These are phyloP conservation scores for Tuber microsphaerosporum DNA, from an alignment of 495 filamentous ascomycete species.

Conservation along the genomic window DNA sequence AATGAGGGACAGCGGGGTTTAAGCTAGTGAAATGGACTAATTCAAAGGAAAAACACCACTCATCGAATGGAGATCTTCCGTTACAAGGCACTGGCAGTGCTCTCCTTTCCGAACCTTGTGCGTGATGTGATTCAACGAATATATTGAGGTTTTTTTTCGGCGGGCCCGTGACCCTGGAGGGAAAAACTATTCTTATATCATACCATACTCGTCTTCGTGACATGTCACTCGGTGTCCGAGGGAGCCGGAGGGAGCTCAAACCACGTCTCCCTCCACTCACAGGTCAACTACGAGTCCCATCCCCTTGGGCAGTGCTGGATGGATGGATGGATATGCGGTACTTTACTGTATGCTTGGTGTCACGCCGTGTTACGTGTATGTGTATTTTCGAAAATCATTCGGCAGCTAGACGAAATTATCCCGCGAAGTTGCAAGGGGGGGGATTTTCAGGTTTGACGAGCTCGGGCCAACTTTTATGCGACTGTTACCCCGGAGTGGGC, in stretches of 20 bases:
- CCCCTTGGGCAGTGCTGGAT: neutral
- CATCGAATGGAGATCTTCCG: neutral
- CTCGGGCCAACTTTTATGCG: conserved; percentile 2
- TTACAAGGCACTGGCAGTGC: neutral
- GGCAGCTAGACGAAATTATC: neutral
- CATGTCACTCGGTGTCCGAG: neutral
- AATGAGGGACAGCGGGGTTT: neutral
- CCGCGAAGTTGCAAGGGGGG: neutral
- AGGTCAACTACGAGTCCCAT: neutral
- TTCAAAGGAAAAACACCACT: neutral
- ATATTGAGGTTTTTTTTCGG: neutral
- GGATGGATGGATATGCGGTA: neutral
- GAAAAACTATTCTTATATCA: neutral
- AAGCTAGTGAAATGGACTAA: neutral
- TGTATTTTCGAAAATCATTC: neutral
- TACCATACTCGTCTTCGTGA: neutral
- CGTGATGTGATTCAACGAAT: neutral
- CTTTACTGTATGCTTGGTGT: neutral
- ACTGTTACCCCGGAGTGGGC: neutral
- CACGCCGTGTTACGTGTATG: neutral
- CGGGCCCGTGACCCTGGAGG: neutral
- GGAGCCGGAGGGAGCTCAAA: neutral
- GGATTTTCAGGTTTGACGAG: neutral
- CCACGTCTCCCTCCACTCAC: neutral
- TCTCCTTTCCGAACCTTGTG: neutral